These are phyloP conservation scores for Boletus tomentosulus DNA, from an alignment of 768 basidiomycete genomes.

Conservation along the genomic window DNA sequence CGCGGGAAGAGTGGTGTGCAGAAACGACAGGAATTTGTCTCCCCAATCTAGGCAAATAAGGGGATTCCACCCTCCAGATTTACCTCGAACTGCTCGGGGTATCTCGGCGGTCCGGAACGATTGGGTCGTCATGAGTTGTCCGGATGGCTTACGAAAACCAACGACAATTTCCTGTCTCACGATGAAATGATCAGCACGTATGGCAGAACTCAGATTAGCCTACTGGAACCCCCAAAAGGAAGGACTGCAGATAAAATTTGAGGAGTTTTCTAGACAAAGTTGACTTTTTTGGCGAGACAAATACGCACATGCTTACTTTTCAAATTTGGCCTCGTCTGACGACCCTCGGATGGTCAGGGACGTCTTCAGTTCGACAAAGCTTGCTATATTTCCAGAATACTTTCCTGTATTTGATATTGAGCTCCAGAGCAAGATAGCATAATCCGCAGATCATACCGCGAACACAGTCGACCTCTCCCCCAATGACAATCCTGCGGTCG, in stretches of 20 bases:
- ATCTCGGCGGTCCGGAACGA: constrained; percentile 75
- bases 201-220: constrained; percentile 20
- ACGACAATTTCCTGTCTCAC: constrained; percentile 69
- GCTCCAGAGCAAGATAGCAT: background rate
- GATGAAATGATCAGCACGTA: constrained; percentile 2
- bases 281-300: background rate
- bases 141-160: constrained; percentile 81
- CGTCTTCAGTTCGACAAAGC: constrained; percentile 85
- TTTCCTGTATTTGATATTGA: constrained; percentile 38
- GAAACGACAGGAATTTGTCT: constrained; percentile 52
- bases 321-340: constrained; percentile 69
- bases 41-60: constrained; percentile 72
- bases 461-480: constrained; percentile 91
- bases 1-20: constrained; percentile 38
- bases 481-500: constrained; percentile 65
- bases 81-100: constrained; percentile 73
- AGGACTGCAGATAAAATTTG: constrained; percentile 90
- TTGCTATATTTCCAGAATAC: constrained; percentile 58
- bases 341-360: constrained; percentile 63
- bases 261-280: constrained; percentile 65
- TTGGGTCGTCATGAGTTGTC: constrained; percentile 61
- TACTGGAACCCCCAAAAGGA: constrained; percentile 87
- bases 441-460: constrained; percentile 44
- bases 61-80: constrained; percentile 75
- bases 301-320: constrained; percentile 51